Evolutionary conservation across 257 asterid genomes (phyloP).

Genomic region (Scutellaria galericulata): DNA sequence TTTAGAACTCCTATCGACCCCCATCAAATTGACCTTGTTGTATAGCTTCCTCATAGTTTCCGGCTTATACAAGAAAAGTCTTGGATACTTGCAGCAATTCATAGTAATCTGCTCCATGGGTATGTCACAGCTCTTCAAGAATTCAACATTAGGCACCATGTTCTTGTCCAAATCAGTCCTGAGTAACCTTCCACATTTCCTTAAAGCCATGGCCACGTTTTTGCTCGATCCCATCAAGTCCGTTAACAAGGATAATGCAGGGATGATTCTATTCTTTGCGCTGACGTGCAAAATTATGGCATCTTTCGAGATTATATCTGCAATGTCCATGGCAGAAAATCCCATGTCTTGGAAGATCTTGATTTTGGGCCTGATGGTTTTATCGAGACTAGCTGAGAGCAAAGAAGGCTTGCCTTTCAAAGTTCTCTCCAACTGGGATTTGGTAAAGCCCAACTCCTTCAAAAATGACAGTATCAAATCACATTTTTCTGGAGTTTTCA

Average conservation of each 20-base stretch:
- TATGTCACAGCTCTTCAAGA: conserved; percentile 49
- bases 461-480: conserved; percentile 41
- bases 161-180: conserved; percentile 37
- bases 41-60: conserved; percentile 39
- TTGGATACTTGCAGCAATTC: conserved; percentile 28
- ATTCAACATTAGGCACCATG: conserved; percentile 46
- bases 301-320: conserved; percentile 32
- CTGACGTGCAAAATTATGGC: conserved; percentile 39
- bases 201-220: conserved; percentile 37
- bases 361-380: conserved; percentile 49
- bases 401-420: conserved; percentile 25
- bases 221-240: conserved; percentile 43
- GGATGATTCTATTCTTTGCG: conserved; percentile 14
- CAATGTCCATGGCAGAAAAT: conserved; percentile 35
- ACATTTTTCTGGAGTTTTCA: conserved; percentile 28
- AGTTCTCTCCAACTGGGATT: conserved; percentile 46
- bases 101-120: conserved; percentile 30
- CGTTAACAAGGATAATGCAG: conserved; percentile 39
- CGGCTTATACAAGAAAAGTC: conserved; percentile 37
- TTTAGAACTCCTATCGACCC: conserved; percentile 39
- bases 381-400: conserved; percentile 32
- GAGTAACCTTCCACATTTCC: conserved; percentile 33
- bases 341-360: too few species aligned
- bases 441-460: conserved; percentile 49
- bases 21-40: conserved; percentile 41